Conservation (phyloP, 2,329 filamentous ascomycete genomes). For the Tolypocladium pustulatum region DNA sequence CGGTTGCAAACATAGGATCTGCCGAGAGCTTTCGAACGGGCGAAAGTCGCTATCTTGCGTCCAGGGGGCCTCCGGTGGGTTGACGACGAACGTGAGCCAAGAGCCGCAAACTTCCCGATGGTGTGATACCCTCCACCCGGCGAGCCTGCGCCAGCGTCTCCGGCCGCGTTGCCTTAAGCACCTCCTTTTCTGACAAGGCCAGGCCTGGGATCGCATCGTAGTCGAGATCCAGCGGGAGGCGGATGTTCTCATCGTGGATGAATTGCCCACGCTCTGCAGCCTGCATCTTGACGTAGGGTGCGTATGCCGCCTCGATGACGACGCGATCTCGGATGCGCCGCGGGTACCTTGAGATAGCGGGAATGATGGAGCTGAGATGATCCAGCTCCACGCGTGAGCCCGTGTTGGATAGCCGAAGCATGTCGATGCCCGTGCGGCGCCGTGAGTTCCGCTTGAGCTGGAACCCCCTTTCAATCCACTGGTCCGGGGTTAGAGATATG, state of each 20-base stretch:
- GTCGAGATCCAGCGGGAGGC: constrained; percentile 63
- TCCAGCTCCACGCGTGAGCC: constrained; percentile 32
- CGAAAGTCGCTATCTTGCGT: background rate
- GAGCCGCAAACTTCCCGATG: constrained; percentile 48
- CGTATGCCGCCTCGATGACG: constrained; percentile 73
- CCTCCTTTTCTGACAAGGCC: constrained; percentile 66
- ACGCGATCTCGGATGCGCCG: constrained; percentile 57
- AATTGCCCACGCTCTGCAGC: constrained; percentile 54
- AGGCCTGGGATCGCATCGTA: constrained; percentile 66
- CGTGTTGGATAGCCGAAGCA: constrained; percentile 59
- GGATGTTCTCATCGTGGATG: constrained; percentile 64
- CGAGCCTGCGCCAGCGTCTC: constrained; percentile 84
- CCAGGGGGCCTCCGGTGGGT: background rate
- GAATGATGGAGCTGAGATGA: constrained; percentile 47
- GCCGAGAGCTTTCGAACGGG: background rate
- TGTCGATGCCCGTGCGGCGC: constrained; percentile 64
- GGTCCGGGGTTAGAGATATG: constrained; percentile 45
- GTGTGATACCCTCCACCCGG: constrained; percentile 70
- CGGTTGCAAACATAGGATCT: background rate
- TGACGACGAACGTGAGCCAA: constrained; percentile 47
- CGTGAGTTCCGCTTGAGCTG: constrained; percentile 54
- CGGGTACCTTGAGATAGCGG: constrained; percentile 42
- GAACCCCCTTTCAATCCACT: constrained; percentile 65
- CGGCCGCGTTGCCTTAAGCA: constrained; percentile 60
- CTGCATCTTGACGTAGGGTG: constrained; percentile 74